phyloP scores from a whole-genome alignment of 2,329 filamentous ascomycete species.

The Neobulgaria alba region DNA sequence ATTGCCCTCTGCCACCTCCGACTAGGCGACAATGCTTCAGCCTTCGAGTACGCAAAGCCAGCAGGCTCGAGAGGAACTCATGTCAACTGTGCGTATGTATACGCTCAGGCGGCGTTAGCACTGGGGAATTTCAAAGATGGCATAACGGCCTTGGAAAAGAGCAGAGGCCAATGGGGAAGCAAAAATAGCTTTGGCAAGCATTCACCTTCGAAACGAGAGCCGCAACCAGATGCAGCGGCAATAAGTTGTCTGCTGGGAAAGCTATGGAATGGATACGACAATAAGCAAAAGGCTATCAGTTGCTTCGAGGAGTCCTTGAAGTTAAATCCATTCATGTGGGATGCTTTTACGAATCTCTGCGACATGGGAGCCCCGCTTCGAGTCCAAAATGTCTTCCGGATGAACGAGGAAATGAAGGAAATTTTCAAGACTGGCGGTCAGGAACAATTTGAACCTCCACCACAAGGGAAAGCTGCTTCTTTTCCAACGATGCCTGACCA shows the following conservation, averaged over 20 bases:
- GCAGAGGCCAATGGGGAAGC: slow-evolving; percentile 64
- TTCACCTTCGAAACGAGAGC: slow-evolving; percentile 63
- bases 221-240: slow-evolving; percentile 74
- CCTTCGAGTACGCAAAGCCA: slow-evolving; percentile 72
- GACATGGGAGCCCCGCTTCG: slow-evolving; percentile 78
- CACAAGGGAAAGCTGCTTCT: slow-evolving; percentile 13
- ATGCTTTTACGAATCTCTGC: slow-evolving; percentile 83
- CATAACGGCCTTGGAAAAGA: slow-evolving; percentile 74
- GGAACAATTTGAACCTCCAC: slow-evolving; percentile 19
- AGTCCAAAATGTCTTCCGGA: slow-evolving; percentile 78
- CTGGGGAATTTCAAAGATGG: slow-evolving; percentile 76
- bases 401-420: slow-evolving; percentile 54
- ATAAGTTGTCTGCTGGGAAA: slow-evolving; percentile 81
- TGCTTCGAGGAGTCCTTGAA: slow-evolving; percentile 86
- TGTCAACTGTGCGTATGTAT: slow-evolving; percentile 82
- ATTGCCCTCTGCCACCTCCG: slow-evolving; percentile 78
- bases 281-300: slow-evolving; percentile 73
- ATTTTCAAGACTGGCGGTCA: slow-evolving; percentile 32
- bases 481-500: slow-evolving; percentile 16
- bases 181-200: slow-evolving; percentile 78
- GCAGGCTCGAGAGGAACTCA: slow-evolving; percentile 64
- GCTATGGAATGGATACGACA: slow-evolving; percentile 72
- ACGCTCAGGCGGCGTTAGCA: slow-evolving; percentile 78
- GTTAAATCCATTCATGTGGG: slow-evolving; percentile 94
- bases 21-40: slow-evolving; percentile 73